Evolutionary conservation across 305 asterid genomes (phyloP).

Genomic region (Fraxinus velutina): DNA sequence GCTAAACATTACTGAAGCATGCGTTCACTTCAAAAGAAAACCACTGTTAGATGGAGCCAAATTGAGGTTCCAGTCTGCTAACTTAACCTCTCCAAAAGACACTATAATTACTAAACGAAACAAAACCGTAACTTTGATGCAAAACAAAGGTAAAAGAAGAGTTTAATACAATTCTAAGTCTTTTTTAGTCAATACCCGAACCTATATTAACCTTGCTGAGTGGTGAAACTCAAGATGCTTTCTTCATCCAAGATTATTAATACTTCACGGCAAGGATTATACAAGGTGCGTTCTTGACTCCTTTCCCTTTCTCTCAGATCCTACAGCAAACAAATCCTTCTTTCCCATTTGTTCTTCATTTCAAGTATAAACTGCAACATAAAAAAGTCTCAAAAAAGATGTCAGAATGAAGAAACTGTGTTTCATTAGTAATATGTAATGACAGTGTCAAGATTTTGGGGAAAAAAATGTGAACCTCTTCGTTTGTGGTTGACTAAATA

Average conservation of each 20-base stretch:
- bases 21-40: background rate
- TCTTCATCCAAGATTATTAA: conserved; percentile 13
- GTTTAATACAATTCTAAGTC: conserved; percentile 21
- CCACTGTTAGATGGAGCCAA: conserved; percentile 13
- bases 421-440: background rate
- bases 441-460: background rate
- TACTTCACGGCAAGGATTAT: conserved; percentile 7
- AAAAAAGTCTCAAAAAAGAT: background rate
- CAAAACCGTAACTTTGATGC: background rate
- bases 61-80: conserved; percentile 15
- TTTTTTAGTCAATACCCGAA: conserved; percentile 92
- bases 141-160: conserved; percentile 6
- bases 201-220: conserved; percentile 29
- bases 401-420: background rate
- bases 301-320: conserved; percentile 27
- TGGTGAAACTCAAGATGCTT: conserved; percentile 25
- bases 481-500: background rate
- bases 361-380: conserved; percentile 21
- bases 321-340: conserved; percentile 24
- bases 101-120: conserved; percentile 2
- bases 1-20: background rate
- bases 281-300: conserved; percentile 98
- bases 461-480: background rate
- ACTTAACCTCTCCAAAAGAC: conserved; percentile 15
- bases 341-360: background rate